Evolutionary conservation across 2,329 filamentous ascomycete genomes (phyloP).

Genomic region (Westerdykella sp.): DNA sequence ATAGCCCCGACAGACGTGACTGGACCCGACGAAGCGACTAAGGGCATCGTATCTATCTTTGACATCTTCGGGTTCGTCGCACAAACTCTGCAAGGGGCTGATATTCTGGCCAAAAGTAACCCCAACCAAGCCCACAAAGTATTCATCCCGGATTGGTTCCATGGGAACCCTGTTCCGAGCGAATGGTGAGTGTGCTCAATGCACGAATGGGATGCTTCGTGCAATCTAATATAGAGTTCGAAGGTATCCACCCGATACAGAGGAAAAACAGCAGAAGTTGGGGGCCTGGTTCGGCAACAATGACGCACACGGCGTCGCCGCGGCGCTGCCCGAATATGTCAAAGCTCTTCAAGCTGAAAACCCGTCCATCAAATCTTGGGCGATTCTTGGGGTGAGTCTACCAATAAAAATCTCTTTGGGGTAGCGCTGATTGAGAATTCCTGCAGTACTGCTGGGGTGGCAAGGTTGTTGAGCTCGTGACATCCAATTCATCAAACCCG

Average conservation of each 20-base stretch:
- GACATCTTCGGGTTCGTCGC: conserved; percentile 55
- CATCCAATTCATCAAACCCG: conserved; percentile 46
- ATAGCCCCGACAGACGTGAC: conserved; percentile 11
- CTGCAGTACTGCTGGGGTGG: conserved; percentile 48
- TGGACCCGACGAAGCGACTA: conserved; percentile 45
- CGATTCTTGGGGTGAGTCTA: conserved; percentile 41
- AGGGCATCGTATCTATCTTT: conserved; percentile 49
- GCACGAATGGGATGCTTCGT: too few species aligned
- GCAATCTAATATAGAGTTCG: conserved; percentile 3
- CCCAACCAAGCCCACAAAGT: conserved; percentile 68
- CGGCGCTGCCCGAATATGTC: conserved; percentile 43
- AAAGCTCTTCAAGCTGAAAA: conserved; percentile 41
- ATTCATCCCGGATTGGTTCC: conserved; percentile 82
- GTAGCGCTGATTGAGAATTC: too few species aligned
- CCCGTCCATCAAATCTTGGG: conserved; percentile 45
- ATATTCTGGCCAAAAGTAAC: conserved; percentile 51
- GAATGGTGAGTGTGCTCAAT: conserved; percentile 4
- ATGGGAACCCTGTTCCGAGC: conserved; percentile 58
- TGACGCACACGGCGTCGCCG: conserved; percentile 46
- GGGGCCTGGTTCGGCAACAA: conserved; percentile 46
- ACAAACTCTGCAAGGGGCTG: conserved; percentile 54
- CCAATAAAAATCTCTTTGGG: too few species aligned
- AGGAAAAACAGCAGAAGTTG: conserved; percentile 51
- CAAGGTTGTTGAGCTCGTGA: conserved; percentile 13
- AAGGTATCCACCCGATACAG: conserved; percentile 50